Conservation (phyloP, 495 filamentous ascomycete species). For the Annulohypoxylon nitens region DNA sequence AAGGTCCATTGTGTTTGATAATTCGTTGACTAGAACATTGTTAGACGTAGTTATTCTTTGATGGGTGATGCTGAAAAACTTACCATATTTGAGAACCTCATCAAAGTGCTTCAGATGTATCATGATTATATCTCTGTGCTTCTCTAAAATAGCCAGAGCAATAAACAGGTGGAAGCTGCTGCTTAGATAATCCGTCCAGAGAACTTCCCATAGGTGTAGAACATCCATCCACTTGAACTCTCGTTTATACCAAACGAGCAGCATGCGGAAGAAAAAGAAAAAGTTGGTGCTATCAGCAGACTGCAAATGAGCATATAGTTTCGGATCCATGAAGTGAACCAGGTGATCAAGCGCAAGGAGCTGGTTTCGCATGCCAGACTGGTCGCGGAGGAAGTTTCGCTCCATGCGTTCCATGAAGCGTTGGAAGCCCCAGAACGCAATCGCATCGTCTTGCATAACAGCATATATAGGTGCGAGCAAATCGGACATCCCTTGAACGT, state of each 20-base stretch:
- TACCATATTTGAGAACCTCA: conserved; percentile 96
- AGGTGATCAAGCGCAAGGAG: conserved; percentile 92
- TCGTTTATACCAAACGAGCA: conserved; percentile 98
- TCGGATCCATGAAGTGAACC: conserved; percentile 95
- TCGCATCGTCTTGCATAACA: conserved; percentile 94
- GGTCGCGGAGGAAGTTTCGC: conserved; percentile 95
- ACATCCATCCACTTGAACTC: conserved; percentile 93
- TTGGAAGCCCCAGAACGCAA: conserved; percentile 97
- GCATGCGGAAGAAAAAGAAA: conserved; percentile 99
- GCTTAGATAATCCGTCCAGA: conserved; percentile 94
- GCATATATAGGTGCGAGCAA: conserved; percentile 96
- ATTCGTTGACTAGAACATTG: conserved; percentile 80
- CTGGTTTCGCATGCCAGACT: conserved; percentile 94
- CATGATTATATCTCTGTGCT: conserved; percentile 94
- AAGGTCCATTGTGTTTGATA: conserved; percentile 92
- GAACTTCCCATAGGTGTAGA: conserved; percentile 87
- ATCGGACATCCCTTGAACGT: conserved; percentile 99
- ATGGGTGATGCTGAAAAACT: conserved; percentile 45
- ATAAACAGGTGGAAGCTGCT: conserved; percentile 95
- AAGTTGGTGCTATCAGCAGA: conserved; percentile 95
- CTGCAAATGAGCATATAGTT: conserved; percentile 90
- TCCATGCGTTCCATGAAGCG: conserved; percentile 98
- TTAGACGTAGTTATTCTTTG: conserved; percentile 34
- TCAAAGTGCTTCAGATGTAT: conserved; percentile 94
- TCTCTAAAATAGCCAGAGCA: conserved; percentile 94